phyloP scores from a whole-genome alignment of 331 rosid genomes.

The Quercus tomentella region DNA sequence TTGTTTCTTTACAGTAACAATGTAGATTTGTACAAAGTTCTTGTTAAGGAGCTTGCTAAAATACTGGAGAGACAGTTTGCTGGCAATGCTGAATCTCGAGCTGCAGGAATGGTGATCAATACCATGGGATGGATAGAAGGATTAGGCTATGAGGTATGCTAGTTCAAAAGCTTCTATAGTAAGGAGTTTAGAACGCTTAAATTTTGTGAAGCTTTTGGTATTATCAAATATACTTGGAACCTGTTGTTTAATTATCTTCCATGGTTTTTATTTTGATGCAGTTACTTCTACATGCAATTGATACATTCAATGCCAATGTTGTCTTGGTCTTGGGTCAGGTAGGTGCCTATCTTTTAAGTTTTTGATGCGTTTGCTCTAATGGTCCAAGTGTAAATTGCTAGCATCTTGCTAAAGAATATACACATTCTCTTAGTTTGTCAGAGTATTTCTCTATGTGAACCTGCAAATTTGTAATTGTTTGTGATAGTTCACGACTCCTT shows the following conservation, averaged over 20 bases:
- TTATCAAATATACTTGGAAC: constrained; percentile 3
- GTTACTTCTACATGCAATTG: constrained; percentile 92
- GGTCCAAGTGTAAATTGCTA: neutral
- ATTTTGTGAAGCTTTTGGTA: constrained; percentile 2
- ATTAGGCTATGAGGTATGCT: constrained; percentile 83
- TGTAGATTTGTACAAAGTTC: constrained; percentile 80
- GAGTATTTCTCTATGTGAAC: neutral
- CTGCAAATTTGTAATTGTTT: neutral
- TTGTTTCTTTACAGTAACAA: constrained; percentile 51
- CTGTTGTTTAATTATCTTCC: neutral
- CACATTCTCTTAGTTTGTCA: too few relatives aligned
- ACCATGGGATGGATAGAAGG: constrained; percentile 99
- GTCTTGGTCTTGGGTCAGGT: constrained; percentile 98
- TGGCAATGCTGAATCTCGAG: constrained; percentile 81
- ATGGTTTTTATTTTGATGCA: constrained; percentile 36
- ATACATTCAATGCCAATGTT: constrained; percentile 76
- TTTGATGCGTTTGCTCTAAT: neutral
- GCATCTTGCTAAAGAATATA: neutral
- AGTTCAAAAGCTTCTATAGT: constrained; percentile 4
- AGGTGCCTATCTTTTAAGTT: constrained; percentile 17
- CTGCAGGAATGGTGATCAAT: constrained; percentile 97
- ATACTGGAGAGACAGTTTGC: constrained; percentile 79
- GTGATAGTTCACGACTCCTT: neutral
- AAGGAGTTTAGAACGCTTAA: neutral
- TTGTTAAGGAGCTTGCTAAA: constrained; percentile 85